A percentile compares a stretch with the other conserved stretches of the same genome.
phyloP scores from a whole-genome alignment of 2,329 filamentous ascomycete genomes.

The Malbranchea zuffiana region DNA sequence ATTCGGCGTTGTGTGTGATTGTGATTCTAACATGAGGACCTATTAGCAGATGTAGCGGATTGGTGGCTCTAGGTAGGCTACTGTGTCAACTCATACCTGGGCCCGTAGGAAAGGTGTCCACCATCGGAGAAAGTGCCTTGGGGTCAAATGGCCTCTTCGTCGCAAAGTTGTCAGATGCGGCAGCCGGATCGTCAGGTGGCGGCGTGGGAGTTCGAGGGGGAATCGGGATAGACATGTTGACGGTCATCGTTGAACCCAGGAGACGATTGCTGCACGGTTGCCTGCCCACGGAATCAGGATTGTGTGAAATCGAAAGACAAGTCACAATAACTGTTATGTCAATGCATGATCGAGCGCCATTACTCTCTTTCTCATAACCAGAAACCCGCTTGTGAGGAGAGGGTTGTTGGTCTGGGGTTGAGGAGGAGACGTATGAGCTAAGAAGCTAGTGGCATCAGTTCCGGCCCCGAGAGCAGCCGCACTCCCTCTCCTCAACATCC shows the following conservation, averaged over 20 bases:
- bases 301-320: too few relatives aligned
- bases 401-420: too few relatives aligned
- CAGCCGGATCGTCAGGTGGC: conserved; percentile 38
- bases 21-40: conserved; percentile 20
- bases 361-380: too few relatives aligned
- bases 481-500: neutral
- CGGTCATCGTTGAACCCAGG: conserved; percentile 51
- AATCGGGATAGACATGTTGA: conserved; percentile 46
- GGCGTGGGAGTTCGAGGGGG: conserved; percentile 56
- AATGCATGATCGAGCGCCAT: too few relatives aligned
- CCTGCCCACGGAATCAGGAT: too few relatives aligned
- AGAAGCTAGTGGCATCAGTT: too few relatives aligned
- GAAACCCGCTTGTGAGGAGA: too few relatives aligned
- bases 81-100: neutral
- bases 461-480: too few relatives aligned
- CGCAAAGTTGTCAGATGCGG: conserved; percentile 18
- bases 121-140: conserved; percentile 39
- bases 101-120: conserved; percentile 26
- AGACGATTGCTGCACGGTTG: too few relatives aligned
- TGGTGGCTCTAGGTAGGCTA: neutral
- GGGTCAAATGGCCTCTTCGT: conserved; percentile 30
- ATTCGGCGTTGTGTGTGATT: conserved; percentile 22
- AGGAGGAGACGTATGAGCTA: too few relatives aligned
- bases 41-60: too few relatives aligned
- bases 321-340: too few relatives aligned